Evolutionary conservation across 1,284 basidiomycete genomes (phyloP).

Genomic region (Phlebopus sp.): DNA sequence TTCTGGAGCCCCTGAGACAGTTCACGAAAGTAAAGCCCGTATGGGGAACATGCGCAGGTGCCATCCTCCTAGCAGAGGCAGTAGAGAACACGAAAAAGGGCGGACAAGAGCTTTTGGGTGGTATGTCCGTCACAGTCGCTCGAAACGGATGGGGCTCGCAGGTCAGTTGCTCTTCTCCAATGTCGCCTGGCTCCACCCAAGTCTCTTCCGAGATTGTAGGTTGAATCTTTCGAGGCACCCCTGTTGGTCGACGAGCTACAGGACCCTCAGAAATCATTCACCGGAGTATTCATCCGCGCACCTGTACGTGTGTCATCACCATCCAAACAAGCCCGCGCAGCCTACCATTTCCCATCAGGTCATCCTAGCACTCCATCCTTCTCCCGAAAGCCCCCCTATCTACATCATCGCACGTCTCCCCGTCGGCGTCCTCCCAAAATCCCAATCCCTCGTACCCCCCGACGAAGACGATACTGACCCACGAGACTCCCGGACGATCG

Average conservation of each 20-base stretch:
- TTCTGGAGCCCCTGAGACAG: slow-evolving; percentile 76
- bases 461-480: slow-evolving; percentile 38
- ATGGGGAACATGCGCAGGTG: slow-evolving; percentile 98
- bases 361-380: slow-evolving; percentile 47
- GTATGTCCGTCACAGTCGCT: slow-evolving; percentile 77
- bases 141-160: slow-evolving; percentile 91
- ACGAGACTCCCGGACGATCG: slow-evolving; percentile 64
- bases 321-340: background rate
- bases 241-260: slow-evolving; percentile 66
- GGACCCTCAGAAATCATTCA: slow-evolving; percentile 66
- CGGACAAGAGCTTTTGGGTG: slow-evolving; percentile 85
- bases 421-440: slow-evolving; percentile 52
- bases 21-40: slow-evolving; percentile 73
- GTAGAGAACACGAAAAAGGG: slow-evolving; percentile 83
- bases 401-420: slow-evolving; percentile 76
- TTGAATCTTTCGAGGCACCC: slow-evolving; percentile 87
- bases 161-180: slow-evolving; percentile 37
- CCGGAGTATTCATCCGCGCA: slow-evolving; percentile 93
- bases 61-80: slow-evolving; percentile 80
- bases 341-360: slow-evolving; percentile 46
- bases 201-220: slow-evolving; percentile 37
- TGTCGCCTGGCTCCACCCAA: too few relatives aligned
- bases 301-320: slow-evolving; percentile 55
- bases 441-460: slow-evolving; percentile 32
- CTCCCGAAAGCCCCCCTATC: slow-evolving; percentile 49